Evolutionary conservation across 768 basidiomycete genomes (phyloP).

Genomic region (Tricholoma bakamatsutake): DNA sequence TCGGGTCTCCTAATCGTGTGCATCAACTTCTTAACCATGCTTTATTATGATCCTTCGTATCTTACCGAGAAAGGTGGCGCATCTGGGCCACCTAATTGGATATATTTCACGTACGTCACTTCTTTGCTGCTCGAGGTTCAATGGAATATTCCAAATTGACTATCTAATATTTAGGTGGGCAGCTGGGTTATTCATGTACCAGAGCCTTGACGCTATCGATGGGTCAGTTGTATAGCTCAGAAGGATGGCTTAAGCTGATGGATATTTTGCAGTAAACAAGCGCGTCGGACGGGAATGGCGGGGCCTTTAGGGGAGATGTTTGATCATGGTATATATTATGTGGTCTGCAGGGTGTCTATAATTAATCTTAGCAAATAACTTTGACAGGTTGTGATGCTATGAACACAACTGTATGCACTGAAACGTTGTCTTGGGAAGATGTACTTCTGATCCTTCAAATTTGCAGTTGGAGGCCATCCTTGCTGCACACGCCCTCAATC

Average conservation of each 20-base stretch:
- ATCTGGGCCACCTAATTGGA: conserved; percentile 68
- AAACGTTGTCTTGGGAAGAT: not conserved
- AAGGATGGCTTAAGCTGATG: conserved; percentile 3
- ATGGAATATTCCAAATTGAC: not conserved
- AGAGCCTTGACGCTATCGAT: conserved; percentile 85
- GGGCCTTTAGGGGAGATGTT: conserved; percentile 97
- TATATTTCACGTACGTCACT: conserved; percentile 77
- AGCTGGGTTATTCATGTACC: conserved; percentile 85
- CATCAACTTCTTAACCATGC: conserved; percentile 76
- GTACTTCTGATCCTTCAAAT: not conserved
- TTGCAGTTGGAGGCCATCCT: conserved; percentile 82
- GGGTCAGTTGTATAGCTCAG: conserved; percentile 46
- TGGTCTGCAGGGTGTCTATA: not conserved
- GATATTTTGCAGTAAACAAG: conserved; percentile 69
- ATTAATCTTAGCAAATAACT: not conserved
- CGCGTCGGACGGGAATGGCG: conserved; percentile 93
- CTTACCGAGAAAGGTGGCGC: conserved; percentile 61
- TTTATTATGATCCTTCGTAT: conserved; percentile 81
- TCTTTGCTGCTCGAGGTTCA: not conserved
- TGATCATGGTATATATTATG: conserved; percentile 70
- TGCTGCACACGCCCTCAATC: conserved; percentile 76
- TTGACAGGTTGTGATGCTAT: conserved; percentile 79
- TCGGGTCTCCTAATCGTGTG: conserved; percentile 78
- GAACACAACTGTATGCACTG: conserved; percentile 74
- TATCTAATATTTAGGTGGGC: conserved; percentile 57